Evolutionary conservation across 169 alveolate genomes (phyloP).

Genomic region (Cryptosporidium sp.): DNA sequence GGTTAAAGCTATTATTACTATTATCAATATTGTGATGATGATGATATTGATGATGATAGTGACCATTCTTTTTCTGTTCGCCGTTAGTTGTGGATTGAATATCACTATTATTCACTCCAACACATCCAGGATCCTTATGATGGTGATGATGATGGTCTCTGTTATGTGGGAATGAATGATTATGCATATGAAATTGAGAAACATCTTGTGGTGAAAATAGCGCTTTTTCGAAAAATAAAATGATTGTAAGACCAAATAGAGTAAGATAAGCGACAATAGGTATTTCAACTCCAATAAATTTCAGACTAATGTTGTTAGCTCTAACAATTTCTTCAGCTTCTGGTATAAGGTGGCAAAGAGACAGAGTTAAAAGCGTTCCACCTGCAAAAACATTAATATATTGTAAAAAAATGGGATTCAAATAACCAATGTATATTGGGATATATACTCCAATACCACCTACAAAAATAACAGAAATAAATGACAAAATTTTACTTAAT

Average conservation of each 20-base stretch:
- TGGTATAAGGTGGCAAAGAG: constrained; percentile 66
- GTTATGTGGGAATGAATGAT: constrained; percentile 67
- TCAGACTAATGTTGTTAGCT: constrained; percentile 8
- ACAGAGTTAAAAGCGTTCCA: constrained; percentile 51
- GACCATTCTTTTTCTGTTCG: background rate
- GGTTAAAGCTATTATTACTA: background rate
- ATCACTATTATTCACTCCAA: constrained; percentile 13
- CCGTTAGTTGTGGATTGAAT: background rate
- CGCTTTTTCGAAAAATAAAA: constrained; percentile 58
- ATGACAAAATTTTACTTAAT: constrained; percentile 52
- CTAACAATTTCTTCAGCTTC: constrained; percentile 58
- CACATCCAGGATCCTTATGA: constrained; percentile 75
- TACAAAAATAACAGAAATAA: constrained; percentile 17
- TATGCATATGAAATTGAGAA: constrained; percentile 74
- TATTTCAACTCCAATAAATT: constrained; percentile 25
- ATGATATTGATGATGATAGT: background rate
- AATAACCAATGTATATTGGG: constrained; percentile 64
- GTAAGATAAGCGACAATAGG: constrained; percentile 72
- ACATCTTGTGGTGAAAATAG: constrained; percentile 59
- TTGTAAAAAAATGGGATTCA: constrained; percentile 62
- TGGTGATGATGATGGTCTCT: constrained; percentile 76
- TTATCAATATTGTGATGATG: too few relatives aligned
- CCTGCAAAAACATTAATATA: constrained; percentile 73
- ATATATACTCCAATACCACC: constrained; percentile 70
- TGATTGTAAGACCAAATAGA: constrained; percentile 50